Conservation (phyloP, 2,329 filamentous ascomycete species). For the Cladorrhinum sp. region DNA sequence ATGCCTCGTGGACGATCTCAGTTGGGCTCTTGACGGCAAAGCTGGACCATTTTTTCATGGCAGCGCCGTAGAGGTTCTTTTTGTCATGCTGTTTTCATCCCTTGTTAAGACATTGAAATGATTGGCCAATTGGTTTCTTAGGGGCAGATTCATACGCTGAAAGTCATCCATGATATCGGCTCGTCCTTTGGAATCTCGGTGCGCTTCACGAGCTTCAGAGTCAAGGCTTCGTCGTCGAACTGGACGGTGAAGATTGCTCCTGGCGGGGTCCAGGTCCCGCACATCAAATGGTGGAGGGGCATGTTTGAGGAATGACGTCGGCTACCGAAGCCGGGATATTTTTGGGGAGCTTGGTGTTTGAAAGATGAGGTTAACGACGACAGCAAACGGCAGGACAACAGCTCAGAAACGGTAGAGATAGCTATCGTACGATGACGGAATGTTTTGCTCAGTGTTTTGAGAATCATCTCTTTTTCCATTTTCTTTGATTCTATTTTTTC, state of each 20-base stretch:
- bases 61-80: constrained; percentile 83
- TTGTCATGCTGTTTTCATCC: constrained; percentile 60
- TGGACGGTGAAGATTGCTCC: constrained; percentile 86
- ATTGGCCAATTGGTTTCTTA: constrained; percentile 4
- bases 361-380: not conserved
- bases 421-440: constrained; percentile 10
- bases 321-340: constrained; percentile 16
- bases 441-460: not conserved
- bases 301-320: constrained; percentile 49
- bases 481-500: not conserved
- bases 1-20: constrained; percentile 71
- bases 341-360: not conserved
- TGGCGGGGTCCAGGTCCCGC: constrained; percentile 86
- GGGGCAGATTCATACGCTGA: constrained; percentile 60
- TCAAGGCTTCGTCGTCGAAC: constrained; percentile 79
- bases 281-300: constrained; percentile 83
- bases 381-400: too few relatives aligned
- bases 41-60: constrained; percentile 92
- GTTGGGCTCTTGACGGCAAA: constrained; percentile 73
- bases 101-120: not conserved
- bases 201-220: constrained; percentile 71
- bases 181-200: constrained; percentile 79
- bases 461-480: not conserved
- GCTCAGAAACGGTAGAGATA: not conserved
- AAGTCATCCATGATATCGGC: constrained; percentile 92